Conservation (phyloP, 1,284 basidiomycete species). For the Sanghuangporus weigelae region DNA sequence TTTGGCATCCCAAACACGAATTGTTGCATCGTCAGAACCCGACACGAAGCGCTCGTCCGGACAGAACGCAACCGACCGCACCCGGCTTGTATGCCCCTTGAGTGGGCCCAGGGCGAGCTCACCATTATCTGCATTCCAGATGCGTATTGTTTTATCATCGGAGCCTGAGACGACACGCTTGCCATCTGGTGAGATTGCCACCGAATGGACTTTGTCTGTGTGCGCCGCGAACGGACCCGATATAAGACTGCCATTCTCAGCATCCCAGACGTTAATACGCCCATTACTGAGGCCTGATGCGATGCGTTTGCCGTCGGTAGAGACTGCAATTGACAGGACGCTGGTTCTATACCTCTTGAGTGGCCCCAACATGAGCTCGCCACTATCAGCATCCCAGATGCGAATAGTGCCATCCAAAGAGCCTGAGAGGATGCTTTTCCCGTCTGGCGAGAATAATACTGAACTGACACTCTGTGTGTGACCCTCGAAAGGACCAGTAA, state of each 20-base stretch:
- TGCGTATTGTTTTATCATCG: constrained; percentile 1
- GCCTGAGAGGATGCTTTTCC: background rate
- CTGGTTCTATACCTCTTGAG: background rate
- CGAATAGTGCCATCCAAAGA: background rate
- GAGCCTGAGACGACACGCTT: constrained; percentile 12
- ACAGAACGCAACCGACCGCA: constrained; percentile 15
- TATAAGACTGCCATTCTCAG: background rate
- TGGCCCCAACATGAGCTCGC: background rate
- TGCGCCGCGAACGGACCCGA: background rate
- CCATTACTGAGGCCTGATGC: constrained; percentile 16
- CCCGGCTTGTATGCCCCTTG: constrained; percentile 4
- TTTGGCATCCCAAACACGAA: constrained; percentile 15
- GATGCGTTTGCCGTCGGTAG: constrained; percentile 14
- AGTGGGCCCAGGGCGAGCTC: background rate
- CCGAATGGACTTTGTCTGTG: background rate
- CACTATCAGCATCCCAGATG: background rate
- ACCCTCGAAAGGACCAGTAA: background rate
- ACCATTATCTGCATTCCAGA: constrained; percentile 14
- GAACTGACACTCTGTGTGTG: background rate
- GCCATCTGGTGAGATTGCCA: constrained; percentile 9
- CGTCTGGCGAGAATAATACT: background rate
- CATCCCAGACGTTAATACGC: constrained; percentile 19
- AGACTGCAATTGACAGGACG: constrained; percentile 72
- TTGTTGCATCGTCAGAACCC: constrained; percentile 12
- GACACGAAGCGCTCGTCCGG: constrained; percentile 11